Evolutionary conservation across 495 filamentous ascomycete species (phyloP), one percentile per base, ranked within the genome.

Genomic region (Podospora appendiculata): DNA sequence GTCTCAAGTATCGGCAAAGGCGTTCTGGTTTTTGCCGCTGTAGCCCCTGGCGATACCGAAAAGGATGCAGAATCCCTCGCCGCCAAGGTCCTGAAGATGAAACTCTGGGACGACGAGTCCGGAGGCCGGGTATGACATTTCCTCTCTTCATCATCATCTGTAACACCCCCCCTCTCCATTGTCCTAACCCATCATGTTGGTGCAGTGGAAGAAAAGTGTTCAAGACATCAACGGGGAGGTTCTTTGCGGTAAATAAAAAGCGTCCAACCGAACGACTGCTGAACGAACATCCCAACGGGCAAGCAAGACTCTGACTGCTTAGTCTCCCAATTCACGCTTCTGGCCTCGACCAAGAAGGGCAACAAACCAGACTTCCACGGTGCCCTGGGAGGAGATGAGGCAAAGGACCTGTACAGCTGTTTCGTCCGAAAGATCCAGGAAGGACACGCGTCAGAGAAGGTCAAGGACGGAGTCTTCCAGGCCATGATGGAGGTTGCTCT

Each of bases 321-420:
- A 91, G 94, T 99, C n/a, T 96, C 94, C 8, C 94, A 99, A 69
- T 99, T 99, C 62, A 99, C 94, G 10, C 82, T 99, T 34, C 83
- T 92, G 40, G 94, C 88, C 48, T 85, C 84, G 43, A 89, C 90
- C 35, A 95, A 90, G 66, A 97, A 96, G 68, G 92, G 92, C 54
- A 88, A 80, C 61, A 95, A 95, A 67, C 94, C 94, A 12, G 87
- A 94, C 65, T 99, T 99, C 59, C 94, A 96, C 65, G 86, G 87
- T 17, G 92, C 94, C 12, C 82, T 91, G 54, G 79, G 79, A 35
- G 82, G 84, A 18, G 79, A 87, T 1, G 78, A 88, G 32, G 93
- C 94, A 11, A 88, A 82, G 53, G 76, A 73, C 35, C 75, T 97
- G 17, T 99, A 99, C 69, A 78, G 88, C 40, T 73, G 81, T 52